These are phyloP conservation scores for Paraphaeosphaeria minitans DNA, from an alignment of 2,329 filamentous ascomycete genomes.

Conservation along the genomic window DNA sequence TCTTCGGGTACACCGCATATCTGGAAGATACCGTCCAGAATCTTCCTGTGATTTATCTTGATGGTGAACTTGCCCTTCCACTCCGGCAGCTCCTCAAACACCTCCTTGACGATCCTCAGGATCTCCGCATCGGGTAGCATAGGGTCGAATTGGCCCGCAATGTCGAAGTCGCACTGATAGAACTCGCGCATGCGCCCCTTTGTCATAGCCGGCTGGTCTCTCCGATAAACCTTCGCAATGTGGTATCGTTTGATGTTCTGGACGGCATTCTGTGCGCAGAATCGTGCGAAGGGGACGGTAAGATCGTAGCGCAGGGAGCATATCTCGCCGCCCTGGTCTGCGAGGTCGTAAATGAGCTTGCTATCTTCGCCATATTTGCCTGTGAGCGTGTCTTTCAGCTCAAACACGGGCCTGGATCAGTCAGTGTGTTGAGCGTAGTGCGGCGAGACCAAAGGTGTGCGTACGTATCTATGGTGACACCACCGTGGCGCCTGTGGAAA, in stretches of 20 bases:
- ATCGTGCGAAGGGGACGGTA: constrained; percentile 89
- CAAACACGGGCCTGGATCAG: constrained; percentile 68
- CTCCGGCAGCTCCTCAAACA: constrained; percentile 75
- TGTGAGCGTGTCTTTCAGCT: constrained; percentile 82
- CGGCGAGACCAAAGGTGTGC: constrained; percentile 20
- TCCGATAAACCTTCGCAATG: constrained; percentile 87
- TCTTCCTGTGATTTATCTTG: constrained; percentile 94
- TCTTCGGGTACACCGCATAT: constrained; percentile 87
- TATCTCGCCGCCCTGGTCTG: constrained; percentile 85
- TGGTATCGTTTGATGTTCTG: constrained; percentile 92
- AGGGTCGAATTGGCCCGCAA: constrained; percentile 80
- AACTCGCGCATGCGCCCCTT: constrained; percentile 95
- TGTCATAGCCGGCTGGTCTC: constrained; percentile 78
- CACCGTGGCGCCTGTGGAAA: constrained; percentile 66
- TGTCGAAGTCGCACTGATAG: constrained; percentile 97
- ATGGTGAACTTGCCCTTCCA: constrained; percentile 79
- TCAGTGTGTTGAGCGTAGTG: constrained; percentile 1
- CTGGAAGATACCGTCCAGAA: constrained; percentile 89
- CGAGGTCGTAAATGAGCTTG: constrained; percentile 88
- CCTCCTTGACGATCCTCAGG: constrained; percentile 80
- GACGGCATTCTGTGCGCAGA: constrained; percentile 88
- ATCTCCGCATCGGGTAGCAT: constrained; percentile 95
- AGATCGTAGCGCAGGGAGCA: constrained; percentile 85
- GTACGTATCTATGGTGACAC: constrained; percentile 61
- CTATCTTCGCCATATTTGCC: constrained; percentile 93